Base-by-base conservation (phyloP, 352 stramenopile genomes). In the Saprolegnia parasitica region DNA sequence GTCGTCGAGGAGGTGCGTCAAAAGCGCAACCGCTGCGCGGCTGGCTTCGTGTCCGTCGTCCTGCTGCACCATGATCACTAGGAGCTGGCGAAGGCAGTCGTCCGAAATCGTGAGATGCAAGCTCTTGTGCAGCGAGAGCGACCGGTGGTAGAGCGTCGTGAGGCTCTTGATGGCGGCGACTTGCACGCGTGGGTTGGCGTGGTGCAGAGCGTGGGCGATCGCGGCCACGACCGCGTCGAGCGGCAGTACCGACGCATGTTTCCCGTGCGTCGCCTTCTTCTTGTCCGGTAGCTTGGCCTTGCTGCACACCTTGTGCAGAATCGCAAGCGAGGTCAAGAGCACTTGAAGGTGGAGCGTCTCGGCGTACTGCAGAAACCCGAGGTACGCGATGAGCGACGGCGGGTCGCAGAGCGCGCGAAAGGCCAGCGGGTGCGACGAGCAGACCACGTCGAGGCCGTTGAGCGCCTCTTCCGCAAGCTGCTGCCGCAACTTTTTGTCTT, bases 381-480 rank as follows among this genome's bases (percentile, higher is more conserved):
- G 49, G 72, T 84, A 91, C 11, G 71, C 75, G 32, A 73, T 68
- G 58, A 92, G 80, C 18, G 81, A 67, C 4, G 56, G 65, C 8
- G 65, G 49, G 6, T 67, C 75, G 35, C 83, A 72, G 13, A 95
- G 15, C 58, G 87, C 82, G 37, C 80, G 80, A 63, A 89, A 71
- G 58, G 81, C 80, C 15, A 77, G 77, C 8, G 74, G 65, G 61
- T 95, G 83, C 0, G 75, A 80, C 9, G 70, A 83, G 65, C 82
- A 92, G 37, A 89, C 68, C 37, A 73, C 86, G 20, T 78, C 86
- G n/a, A 95, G 73, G 0, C 86, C 86, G 57, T 80, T 91, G 29
- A 92, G 68, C 29, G 80, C 86, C 64, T 95, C 86, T 72, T 95
- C 86, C n/a, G 92, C 81, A 16, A 91, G 75, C 83, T 91, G 56